A percentile compares a stretch with the other conserved stretches of the same genome.
These are phyloP conservation scores for Caryocar brasiliense DNA, from an alignment of 441 rosid genomes.

Conservation along the genomic window DNA sequence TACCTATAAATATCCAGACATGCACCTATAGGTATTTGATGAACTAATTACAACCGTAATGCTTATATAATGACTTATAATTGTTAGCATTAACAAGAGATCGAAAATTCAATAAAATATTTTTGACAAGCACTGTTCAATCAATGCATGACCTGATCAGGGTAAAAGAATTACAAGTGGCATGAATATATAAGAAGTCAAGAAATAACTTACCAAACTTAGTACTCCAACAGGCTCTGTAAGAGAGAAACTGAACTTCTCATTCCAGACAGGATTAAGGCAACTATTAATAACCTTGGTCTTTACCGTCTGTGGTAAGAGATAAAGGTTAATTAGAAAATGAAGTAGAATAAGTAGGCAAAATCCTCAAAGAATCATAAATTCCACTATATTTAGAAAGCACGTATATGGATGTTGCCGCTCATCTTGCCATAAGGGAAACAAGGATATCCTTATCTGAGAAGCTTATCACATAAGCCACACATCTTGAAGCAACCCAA, in stretches of 20 bases:
- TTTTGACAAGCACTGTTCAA: no score
- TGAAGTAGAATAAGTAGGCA: neutral
- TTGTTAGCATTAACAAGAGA: no score
- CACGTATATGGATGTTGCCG: neutral
- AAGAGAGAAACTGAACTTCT: conserved; percentile 66
- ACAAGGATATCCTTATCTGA: neutral
- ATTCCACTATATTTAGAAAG: no score
- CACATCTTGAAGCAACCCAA: neutral
- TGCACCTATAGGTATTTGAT: no score
- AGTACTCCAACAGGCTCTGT: conserved; percentile 61
- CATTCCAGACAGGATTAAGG: conserved; percentile 93
- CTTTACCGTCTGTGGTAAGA: conserved; percentile 61
- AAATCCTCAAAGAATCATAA: no score
- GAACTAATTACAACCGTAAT: no score
- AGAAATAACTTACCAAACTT: conserved; percentile 36
- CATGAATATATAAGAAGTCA: neutral
- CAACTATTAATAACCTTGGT: conserved; percentile 87
- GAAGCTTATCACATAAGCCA: neutral
- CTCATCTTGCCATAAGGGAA: no score
- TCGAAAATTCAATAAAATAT: no score
- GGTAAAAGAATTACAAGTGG: neutral
- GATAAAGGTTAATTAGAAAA: neutral
- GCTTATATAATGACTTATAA: no score
- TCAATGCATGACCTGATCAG: no score
- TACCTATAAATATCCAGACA: no score